These are phyloP conservation scores for Penicillium griseofulvum DNA, from an alignment of 2,329 filamentous ascomycete genomes.

Conservation along the genomic window DNA sequence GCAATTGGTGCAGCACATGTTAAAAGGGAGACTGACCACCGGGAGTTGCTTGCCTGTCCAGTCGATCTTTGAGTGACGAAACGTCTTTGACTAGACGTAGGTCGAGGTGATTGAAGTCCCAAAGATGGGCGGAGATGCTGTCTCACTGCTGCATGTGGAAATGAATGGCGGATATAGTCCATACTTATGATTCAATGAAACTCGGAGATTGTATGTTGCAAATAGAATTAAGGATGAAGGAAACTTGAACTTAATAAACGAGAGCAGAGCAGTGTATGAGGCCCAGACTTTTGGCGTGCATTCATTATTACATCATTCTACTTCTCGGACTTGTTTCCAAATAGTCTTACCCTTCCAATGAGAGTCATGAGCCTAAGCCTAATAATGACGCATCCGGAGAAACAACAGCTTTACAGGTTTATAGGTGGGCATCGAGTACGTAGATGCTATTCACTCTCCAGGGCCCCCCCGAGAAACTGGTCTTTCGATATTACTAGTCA, in stretches of 20 bases:
- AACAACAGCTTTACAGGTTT: no score
- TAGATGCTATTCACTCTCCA: no score
- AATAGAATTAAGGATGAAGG: neutral
- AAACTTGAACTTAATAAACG: neutral
- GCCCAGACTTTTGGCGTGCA: neutral
- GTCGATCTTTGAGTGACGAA: neutral
- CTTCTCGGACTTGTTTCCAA: neutral
- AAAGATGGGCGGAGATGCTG: neutral
- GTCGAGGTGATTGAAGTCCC: neutral
- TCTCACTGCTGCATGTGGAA: neutral
- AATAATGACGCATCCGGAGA: no score
- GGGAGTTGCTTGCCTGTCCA: neutral
- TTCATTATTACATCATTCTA: constrained; percentile 2
- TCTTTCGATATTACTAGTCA: no score
- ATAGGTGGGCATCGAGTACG: no score
- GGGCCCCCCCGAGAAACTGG: no score
- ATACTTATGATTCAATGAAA: neutral
- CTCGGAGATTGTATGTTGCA: no score
- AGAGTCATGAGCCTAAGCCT: no score
- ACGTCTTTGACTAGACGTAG: neutral
- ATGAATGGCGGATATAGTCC: neutral
- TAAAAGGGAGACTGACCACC: neutral
- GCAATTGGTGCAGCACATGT: neutral
- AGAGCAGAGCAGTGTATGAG: neutral
- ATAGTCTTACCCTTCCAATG: neutral